A percentile compares a stretch with the other conserved stretches of the same genome.
Evolutionary conservation across 768 basidiomycete genomes (phyloP).

Genomic region (Mycena pura): DNA sequence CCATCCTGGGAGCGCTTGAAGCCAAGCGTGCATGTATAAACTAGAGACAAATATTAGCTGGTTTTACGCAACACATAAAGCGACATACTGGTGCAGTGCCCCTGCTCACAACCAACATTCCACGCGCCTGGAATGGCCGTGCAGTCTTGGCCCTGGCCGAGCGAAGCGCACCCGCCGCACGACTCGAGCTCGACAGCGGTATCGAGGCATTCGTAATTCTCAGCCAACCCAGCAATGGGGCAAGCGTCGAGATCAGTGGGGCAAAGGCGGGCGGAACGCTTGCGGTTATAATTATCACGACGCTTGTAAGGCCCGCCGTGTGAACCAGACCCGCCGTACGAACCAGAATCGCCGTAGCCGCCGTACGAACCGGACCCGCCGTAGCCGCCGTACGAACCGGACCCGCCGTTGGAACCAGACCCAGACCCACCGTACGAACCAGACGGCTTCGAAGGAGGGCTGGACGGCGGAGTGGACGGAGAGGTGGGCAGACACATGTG

Average conservation of each 20-base stretch:
- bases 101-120: slow-evolving; percentile 73
- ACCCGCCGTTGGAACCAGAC: too few species aligned
- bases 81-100: slow-evolving; percentile 58
- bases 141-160: slow-evolving; percentile 75
- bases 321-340: slow-evolving; percentile 27
- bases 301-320: too few species aligned
- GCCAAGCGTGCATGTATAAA: slow-evolving; percentile 57
- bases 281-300: slow-evolving; percentile 26
- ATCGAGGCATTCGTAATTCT: slow-evolving; percentile 71
- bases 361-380: slow-evolving; percentile 40
- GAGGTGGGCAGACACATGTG: slow-evolving; percentile 47
- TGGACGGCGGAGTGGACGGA: slow-evolving; percentile 37
- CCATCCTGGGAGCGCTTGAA: slow-evolving; percentile 51
- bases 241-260: slow-evolving; percentile 62
- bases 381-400: slow-evolving; percentile 35
- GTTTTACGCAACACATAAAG: neutral
- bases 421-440: slow-evolving; percentile 30
- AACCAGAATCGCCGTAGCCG: slow-evolving; percentile 37
- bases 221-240: slow-evolving; percentile 51
- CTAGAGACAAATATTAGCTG: slow-evolving; percentile 35
- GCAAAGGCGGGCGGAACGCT: slow-evolving; percentile 52
- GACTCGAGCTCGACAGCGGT: slow-evolving; percentile 65
- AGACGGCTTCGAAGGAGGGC: slow-evolving; percentile 47
- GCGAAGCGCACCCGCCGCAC: slow-evolving; percentile 76
- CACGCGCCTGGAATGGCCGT: slow-evolving; percentile 67